Evolutionary conservation across 345 rosid genomes (phyloP).

Genomic region (Camelina sativa): DNA sequence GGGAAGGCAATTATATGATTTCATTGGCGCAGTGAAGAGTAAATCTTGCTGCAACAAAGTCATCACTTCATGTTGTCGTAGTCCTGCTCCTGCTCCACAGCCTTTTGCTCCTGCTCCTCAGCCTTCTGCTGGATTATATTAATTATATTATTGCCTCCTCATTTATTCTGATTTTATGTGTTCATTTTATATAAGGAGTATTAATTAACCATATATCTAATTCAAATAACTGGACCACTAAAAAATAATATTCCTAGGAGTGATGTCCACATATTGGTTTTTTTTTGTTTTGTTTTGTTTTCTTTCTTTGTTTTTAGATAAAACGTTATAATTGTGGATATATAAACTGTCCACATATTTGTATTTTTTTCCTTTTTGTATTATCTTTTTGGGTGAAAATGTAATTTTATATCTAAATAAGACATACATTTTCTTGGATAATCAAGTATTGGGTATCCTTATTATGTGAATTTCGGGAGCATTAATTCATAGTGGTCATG

Average conservation of each 20-base stretch:
- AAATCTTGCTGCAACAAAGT: slow-evolving; percentile 30
- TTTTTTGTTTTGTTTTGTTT: not conserved
- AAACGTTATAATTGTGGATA: not conserved
- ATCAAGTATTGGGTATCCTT: not conserved
- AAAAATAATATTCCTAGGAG: not conserved
- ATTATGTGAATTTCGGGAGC: not conserved
- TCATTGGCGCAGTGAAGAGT: not conserved
- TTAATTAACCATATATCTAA: not conserved
- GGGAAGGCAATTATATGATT: not conserved
- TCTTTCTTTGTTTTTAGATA: not conserved
- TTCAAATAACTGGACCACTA: not conserved
- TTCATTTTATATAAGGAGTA: not conserved
- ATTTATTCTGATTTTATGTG: not conserved
- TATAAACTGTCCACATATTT: not conserved
- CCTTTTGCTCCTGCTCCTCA: not conserved
- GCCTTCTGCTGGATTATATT: too few relatives aligned
- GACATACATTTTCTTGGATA: not conserved
- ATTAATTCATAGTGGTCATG: not conserved
- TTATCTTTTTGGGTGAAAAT: slow-evolving; percentile 4
- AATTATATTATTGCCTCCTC: not conserved
- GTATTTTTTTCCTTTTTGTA: not conserved
- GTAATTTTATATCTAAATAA: not conserved
- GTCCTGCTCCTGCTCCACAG: not conserved
- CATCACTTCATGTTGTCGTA: not conserved
- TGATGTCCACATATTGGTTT: not conserved